Percentiles rank a stretch among this genome's conserved stretches.
These are phyloP conservation scores for Colletotrichum falcatum DNA, from an alignment of 2,329 filamentous ascomycete genomes.

Conservation along the genomic window DNA sequence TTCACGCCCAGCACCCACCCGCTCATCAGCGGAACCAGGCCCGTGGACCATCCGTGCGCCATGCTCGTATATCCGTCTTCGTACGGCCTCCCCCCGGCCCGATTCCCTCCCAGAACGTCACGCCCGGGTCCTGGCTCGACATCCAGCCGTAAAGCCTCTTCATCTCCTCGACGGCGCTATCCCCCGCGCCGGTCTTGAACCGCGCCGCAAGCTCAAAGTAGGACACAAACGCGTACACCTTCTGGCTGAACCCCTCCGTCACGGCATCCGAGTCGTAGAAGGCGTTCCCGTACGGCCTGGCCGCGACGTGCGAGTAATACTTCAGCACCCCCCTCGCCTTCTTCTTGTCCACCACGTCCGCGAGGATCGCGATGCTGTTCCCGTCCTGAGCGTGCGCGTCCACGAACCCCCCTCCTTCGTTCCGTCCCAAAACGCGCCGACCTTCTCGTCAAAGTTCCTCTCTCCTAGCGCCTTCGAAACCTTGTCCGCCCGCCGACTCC, in stretches of 20 bases:
- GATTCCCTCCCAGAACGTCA: slow-evolving; percentile 66
- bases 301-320: slow-evolving; percentile 53
- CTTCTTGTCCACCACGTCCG: slow-evolving; percentile 48
- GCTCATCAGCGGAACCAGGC: slow-evolving; percentile 60
- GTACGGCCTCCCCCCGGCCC: slow-evolving; percentile 57
- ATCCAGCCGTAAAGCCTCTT: slow-evolving; percentile 63
- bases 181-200: slow-evolving; percentile 50
- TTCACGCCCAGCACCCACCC: slow-evolving; percentile 61
- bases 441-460: slow-evolving; percentile 55
- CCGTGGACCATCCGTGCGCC: slow-evolving; percentile 65
- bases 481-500: slow-evolving; percentile 52
- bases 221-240: slow-evolving; percentile 65
- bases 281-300: slow-evolving; percentile 60
- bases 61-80: slow-evolving; percentile 60
- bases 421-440: slow-evolving; percentile 61
- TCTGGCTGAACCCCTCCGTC: slow-evolving; percentile 52
- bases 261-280: slow-evolving; percentile 62
- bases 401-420: slow-evolving; percentile 43
- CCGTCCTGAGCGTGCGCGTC: slow-evolving; percentile 62
- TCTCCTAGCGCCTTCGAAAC: slow-evolving; percentile 52
- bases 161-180: slow-evolving; percentile 58
- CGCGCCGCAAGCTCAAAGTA: slow-evolving; percentile 66
- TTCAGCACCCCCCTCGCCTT: slow-evolving; percentile 52
- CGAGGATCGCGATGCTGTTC: slow-evolving; percentile 60
- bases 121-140: slow-evolving; percentile 57